Evolutionary conservation across 495 filamentous ascomycete species (phyloP).

Genomic region (Parathielavia appendiculata): DNA sequence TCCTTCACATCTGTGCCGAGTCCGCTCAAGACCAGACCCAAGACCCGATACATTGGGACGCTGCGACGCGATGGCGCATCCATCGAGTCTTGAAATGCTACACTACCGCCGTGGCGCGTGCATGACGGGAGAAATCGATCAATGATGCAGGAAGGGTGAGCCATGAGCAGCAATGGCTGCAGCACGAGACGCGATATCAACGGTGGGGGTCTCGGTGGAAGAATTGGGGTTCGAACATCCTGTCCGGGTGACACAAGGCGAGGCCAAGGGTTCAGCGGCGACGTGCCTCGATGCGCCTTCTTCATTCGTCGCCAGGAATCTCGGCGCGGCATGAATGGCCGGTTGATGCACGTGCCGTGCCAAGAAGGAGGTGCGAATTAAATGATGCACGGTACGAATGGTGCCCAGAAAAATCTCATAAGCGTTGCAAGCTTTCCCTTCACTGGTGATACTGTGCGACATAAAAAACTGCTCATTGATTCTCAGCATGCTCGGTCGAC

Average conservation of each 20-base stretch:
- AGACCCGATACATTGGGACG: constrained; percentile 5
- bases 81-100: neutral
- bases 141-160: neutral
- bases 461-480: no score
- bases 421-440: no score
- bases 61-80: neutral
- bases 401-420: no score
- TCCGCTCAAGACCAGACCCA: neutral
- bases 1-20: no score
- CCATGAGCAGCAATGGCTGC: no score
- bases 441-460: no score
- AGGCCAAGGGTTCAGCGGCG: neutral
- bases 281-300: constrained; percentile 4
- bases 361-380: no score
- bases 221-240: neutral
- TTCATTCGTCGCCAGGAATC: neutral
- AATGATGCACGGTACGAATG: no score
- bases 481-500: no score
- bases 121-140: neutral
- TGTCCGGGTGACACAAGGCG: neutral
- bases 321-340: neutral
- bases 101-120: neutral
- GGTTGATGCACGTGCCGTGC: neutral
- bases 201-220: constrained; percentile 15
- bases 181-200: neutral